These are phyloP conservation scores for Globisporangium carolinianum DNA, from an alignment of 352 stramenopile genomes.

Conservation along the genomic window DNA sequence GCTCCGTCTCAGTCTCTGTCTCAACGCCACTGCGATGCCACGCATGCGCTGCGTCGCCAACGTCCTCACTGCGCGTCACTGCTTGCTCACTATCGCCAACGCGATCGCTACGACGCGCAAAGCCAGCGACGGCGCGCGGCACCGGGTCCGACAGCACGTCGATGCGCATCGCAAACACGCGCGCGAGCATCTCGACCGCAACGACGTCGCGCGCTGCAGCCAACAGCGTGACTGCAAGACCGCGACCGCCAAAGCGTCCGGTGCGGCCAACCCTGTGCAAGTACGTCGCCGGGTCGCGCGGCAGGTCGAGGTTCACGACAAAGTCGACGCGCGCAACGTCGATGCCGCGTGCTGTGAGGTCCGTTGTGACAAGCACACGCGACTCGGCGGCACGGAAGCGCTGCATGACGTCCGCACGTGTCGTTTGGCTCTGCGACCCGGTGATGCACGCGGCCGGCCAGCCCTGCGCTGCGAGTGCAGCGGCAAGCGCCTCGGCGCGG, in stretches of 20 bases:
- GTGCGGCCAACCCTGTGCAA: conserved; percentile 70
- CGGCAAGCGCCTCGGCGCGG: conserved; percentile 53
- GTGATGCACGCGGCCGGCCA: conserved; percentile 67
- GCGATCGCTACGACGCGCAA: conserved; percentile 10
- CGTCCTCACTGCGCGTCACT: no score
- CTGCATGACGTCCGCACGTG: conserved; percentile 56
- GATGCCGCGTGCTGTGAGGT: conserved; percentile 70
- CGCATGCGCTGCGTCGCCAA: no score
- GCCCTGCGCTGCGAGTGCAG: conserved; percentile 34
- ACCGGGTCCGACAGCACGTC: conserved; percentile 35
- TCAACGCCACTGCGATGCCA: not conserved
- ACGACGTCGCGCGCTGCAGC: conserved; percentile 30
- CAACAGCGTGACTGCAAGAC: conserved; percentile 65
- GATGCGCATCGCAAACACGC: conserved; percentile 68
- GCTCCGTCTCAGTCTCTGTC: no score
- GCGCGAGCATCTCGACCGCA: conserved; percentile 45
- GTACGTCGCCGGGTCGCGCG: conserved; percentile 67
- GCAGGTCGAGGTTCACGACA: conserved; percentile 74
- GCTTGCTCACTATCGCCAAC: not conserved
- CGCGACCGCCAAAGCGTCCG: conserved; percentile 67
- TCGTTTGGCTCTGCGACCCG: conserved; percentile 51
- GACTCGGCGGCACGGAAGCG: conserved; percentile 37
- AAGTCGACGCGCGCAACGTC: conserved; percentile 77
- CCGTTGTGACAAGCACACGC: conserved; percentile 70
- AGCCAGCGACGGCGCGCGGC: conserved; percentile 34